Base-by-base conservation (phyloP, 2,329 filamentous ascomycete genomes). In the Phaeosphaeriaceae sp. region DNA sequence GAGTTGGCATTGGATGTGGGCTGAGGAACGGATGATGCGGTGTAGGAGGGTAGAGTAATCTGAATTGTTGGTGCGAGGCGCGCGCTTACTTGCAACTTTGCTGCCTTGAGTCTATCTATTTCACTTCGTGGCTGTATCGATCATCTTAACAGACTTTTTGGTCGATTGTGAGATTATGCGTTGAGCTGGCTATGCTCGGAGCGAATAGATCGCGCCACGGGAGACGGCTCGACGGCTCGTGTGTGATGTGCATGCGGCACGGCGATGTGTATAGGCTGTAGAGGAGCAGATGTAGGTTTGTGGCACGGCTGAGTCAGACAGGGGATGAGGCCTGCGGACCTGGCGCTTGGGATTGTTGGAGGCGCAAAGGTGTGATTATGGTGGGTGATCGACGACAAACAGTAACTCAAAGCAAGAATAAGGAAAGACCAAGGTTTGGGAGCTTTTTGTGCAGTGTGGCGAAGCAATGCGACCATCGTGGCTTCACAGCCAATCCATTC, bases 231-330 rank as follows among this genome's bases (percentile, higher is more conserved):
- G 31, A 36, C 13, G 31, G 31, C 24, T 47, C 27, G 55, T 55
- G 41, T 36, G 9, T 54, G 51, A 58, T 52, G 51, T 52, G 48
- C 58, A 53, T 36, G 31, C 13, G 31, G 31, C 31, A 36, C 31
- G 31, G 11, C 31, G 31, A 15, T 36, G 31, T 36, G 31, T 36
- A 36, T 36, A 36, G 31, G 31, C 31, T 36, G 31, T 36, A 36
- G 11, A 36, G 31, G 11, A 36, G 31, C 7, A 36, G 13, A 7
- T 13, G 31, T 36, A 13, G 6, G 3, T 15, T 36, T 61, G 49
- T 42, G 56, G 56, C 46, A 48, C 53, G 42, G 58, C 17, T 36
- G 31, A 36, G 31, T 36, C 6, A 36, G 31, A 36, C 31, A 13
- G 31, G 9, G 11, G 11, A 15, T 7, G 31, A 36, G 6, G 27